Percentiles rank a stretch among this genome's conserved stretches.
These are phyloP conservation scores for Dendrobium nobile DNA, from an alignment of 106 monocot species.

Conservation along the genomic window DNA sequence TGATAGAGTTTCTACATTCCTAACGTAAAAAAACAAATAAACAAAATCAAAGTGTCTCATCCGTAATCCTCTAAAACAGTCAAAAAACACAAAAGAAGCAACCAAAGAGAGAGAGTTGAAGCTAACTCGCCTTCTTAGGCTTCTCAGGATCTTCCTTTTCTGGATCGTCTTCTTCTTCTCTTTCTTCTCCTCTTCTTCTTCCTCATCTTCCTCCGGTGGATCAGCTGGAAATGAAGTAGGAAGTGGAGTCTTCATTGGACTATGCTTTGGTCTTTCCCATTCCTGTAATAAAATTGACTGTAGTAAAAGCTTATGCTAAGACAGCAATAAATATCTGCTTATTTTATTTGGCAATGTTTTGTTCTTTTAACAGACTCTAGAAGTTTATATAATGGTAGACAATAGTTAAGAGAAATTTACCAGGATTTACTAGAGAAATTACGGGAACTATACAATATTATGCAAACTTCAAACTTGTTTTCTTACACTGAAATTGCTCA, in stretches of 20 bases:
- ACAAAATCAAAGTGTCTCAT: too few relatives aligned
- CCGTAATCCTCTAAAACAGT: background rate
- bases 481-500: too few relatives aligned
- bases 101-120: background rate
- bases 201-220: constrained; percentile 71
- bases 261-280: constrained; percentile 80
- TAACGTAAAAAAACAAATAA: too few relatives aligned
- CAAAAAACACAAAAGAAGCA: background rate
- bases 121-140: constrained; percentile 13
- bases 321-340: too few relatives aligned
- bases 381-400: background rate
- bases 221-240: constrained; percentile 62
- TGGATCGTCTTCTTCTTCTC: constrained; percentile 62
- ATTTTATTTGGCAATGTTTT: background rate
- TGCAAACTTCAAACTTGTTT: background rate
- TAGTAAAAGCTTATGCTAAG: background rate
- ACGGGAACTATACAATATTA: background rate
- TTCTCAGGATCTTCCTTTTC: constrained; percentile 57
- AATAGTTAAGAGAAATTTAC: background rate
- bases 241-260: constrained; percentile 81
- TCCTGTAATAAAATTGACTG: constrained; percentile 29
- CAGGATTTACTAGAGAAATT: background rate
- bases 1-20: too few relatives aligned
- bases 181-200: constrained; percentile 65
- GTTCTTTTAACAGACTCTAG: background rate